Base-by-base conservation (phyloP, 495 filamentous ascomycete species). In the Umbilicaria muhlenbergii region DNA sequence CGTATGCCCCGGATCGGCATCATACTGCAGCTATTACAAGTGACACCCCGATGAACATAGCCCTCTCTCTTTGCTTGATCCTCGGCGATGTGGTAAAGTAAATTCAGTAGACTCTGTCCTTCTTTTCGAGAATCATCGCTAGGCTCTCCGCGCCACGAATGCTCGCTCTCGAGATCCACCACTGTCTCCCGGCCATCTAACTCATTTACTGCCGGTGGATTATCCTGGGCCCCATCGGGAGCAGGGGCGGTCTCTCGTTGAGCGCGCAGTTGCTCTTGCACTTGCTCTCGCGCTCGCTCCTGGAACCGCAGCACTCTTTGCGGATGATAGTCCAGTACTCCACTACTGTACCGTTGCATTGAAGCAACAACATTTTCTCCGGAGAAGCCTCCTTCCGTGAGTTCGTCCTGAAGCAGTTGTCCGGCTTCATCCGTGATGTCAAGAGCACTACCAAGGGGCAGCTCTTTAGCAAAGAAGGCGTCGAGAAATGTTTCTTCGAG, bases 1-100 rank as follows among this genome's bases (percentile, higher is more conserved):
- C 89, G 71, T 45, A 91, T 85, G 1, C 91, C 91, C 36, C 85
- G 80, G 36, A 98, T 95, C 7, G 91, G 91, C 44, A 81, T 72
- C 44, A 77, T 71, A 32, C 78, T 78, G 51, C 91, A 98, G 45
- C 74, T 77, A 59, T 95, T 92, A 60, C 91, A 99, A 31, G 74
- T 79, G 41, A 92, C 85, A n/a, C 92, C 87, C 3, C 91, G 81
- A 56, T 99, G 91, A 21, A 94, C 81, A 55, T 89, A 93, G 13
- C 85, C 84, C 56, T 92, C 87, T 39, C 80, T 70, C 38, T 74
- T 70, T 3, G 84, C 79, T 44, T 87, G 82, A 47, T 93, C 81
- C 54, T 85, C 81, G 0, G 81, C 83, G n/a, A 87, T 83, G 33
- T 80, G 72, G 54, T 83, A 87, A 3, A 86, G 67, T 2, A 87